Percentiles rank a stretch among this genome's conserved stretches.
phyloP scores from a whole-genome alignment of 805 yeast genomes.

The Scheffersomyces stipitis region DNA sequence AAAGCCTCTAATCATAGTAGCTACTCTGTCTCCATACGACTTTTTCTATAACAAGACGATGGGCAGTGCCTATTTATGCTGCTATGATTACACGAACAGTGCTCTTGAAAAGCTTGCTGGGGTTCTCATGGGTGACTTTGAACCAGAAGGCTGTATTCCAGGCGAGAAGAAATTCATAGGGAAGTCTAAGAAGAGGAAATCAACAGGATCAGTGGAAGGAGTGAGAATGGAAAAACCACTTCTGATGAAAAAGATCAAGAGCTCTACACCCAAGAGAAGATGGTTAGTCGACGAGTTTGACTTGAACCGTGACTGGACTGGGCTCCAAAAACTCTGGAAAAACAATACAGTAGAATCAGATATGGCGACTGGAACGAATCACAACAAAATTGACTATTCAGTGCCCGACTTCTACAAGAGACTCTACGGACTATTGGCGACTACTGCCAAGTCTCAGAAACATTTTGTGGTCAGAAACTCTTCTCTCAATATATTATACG shows the following conservation, averaged over 20 bases:
- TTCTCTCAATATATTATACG: constrained; percentile 52
- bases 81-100: constrained; percentile 57
- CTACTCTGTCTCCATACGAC: constrained; percentile 64
- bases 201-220: constrained; percentile 19
- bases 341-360: constrained; percentile 28
- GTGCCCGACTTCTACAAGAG: constrained; percentile 28
- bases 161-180: constrained; percentile 45
- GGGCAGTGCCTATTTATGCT: constrained; percentile 57
- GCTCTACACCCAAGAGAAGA: constrained; percentile 30
- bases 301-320: constrained; percentile 49
- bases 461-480: constrained; percentile 61
- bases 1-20: constrained; percentile 58
- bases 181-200: constrained; percentile 18
- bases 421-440: constrained; percentile 29
- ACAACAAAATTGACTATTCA: constrained; percentile 22
- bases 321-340: constrained; percentile 44
- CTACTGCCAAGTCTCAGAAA: constrained; percentile 32
- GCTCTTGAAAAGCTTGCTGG: constrained; percentile 50
- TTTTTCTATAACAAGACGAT: constrained; percentile 54
- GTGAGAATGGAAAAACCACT: constrained; percentile 11
- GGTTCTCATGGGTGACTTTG: constrained; percentile 54
- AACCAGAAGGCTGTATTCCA: constrained; percentile 55
- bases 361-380: constrained; percentile 16
- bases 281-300: constrained; percentile 63
- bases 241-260: constrained; percentile 11